These are phyloP conservation scores for Penicillium sp. DNA, from an alignment of 2,329 filamentous ascomycete species.

Conservation along the genomic window DNA sequence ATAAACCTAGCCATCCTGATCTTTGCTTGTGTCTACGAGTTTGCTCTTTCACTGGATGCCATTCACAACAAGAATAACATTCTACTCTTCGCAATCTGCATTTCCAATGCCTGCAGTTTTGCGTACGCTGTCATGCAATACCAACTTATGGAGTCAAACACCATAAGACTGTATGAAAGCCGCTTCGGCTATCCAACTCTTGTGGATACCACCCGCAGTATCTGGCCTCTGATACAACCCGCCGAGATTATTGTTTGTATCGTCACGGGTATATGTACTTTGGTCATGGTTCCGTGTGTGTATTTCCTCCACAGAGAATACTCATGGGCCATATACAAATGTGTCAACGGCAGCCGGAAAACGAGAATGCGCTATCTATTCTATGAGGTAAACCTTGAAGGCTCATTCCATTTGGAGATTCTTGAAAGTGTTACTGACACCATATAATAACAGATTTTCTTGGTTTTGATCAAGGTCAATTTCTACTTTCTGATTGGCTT, in stretches of 20 bases:
- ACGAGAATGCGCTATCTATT: background rate
- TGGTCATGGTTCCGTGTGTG: background rate
- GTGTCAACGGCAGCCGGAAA: background rate
- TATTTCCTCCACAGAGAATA: background rate
- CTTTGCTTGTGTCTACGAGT: background rate
- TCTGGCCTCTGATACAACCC: background rate
- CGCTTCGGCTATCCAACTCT: background rate
- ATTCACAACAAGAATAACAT: background rate
- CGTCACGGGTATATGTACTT: background rate
- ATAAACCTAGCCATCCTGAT: background rate
- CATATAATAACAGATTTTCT: background rate
- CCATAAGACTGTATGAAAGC: background rate
- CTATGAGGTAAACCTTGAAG: slow-evolving; percentile 1
- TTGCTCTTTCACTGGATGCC: background rate
- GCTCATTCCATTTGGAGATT: background rate
- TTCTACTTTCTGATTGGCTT: slow-evolving; percentile 1
- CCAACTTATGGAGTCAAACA: background rate
- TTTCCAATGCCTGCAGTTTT: background rate
- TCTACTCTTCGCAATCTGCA: background rate
- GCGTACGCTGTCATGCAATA: background rate
- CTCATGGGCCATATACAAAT: background rate
- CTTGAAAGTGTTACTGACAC: background rate
- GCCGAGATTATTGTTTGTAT: background rate
- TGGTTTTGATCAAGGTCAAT: background rate
- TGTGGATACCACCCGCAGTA: background rate